Base-by-base conservation (phyloP, 352 stramenopile species). In the Globisporangium cystogenes region DNA sequence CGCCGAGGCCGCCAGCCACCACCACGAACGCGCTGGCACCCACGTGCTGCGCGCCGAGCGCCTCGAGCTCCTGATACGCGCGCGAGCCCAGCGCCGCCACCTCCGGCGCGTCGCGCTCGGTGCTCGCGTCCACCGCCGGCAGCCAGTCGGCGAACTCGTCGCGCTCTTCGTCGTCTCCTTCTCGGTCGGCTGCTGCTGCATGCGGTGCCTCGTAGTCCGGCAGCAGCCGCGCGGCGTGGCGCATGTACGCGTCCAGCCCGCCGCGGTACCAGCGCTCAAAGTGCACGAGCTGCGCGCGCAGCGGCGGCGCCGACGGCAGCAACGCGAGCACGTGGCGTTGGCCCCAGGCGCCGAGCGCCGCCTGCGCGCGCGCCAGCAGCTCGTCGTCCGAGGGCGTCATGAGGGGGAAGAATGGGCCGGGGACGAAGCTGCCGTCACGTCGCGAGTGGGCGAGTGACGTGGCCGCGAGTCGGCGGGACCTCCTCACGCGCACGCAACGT, bases 1-100 rank as follows among this genome's bases (percentile, higher is more conserved):
- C 97, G 16, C 97, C 97, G 4, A 99, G 72, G 14, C 97, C 97
- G 23, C 97, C 97, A 10, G 96, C 97, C 20, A 99, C 97, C 14
- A 99, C 71, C 18, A 99, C 95, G 67, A 99, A 99, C 29, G 82
- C 93, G 48, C 80, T 87, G 24, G 92, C 75, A 37, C 78, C 77
- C 7, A 94, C 66, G 48, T 96, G 65, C 4, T 66, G 49, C 1
- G 87, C 64, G 0, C 79, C 79, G 1, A 59, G 39, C 8, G 64
- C 52, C 57, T 90, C 79, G 36, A 87, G 62, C 21, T 84, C 70
- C n/a, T 51, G 35, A 42, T 69, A 83, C 20, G 62, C n/a, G 4
- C 55, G 48, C 10, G 74, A 65, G 21, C 78, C 69, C 4, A 90
- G 48, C 15, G 63, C 41, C 6, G 72, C 66, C 8, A 74, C 59